Evolutionary conservation across 352 stramenopile species (phyloP).

Genomic region (Phytopythium kandeliae): DNA sequence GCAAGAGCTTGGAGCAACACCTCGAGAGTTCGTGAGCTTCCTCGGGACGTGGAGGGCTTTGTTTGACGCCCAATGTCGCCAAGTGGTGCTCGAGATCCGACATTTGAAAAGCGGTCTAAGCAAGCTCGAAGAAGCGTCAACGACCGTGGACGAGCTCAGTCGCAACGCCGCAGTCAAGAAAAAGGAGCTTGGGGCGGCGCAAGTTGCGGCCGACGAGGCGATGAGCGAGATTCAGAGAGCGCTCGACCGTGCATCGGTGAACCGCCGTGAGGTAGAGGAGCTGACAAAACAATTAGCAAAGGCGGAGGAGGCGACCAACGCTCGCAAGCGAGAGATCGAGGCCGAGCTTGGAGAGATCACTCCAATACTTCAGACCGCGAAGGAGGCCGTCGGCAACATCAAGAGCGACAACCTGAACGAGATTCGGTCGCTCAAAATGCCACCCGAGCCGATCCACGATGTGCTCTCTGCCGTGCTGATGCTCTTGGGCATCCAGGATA

Average conservation of each 20-base stretch:
- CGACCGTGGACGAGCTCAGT: conserved; percentile 90
- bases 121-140: conserved; percentile 89
- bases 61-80: conserved; percentile 74
- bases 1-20: conserved; percentile 65
- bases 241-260: conserved; percentile 82
- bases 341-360: conserved; percentile 89
- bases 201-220: conserved; percentile 87
- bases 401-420: conserved; percentile 96
- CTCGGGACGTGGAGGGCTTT: conserved; percentile 73
- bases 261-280: conserved; percentile 88
- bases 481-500: conserved; percentile 94
- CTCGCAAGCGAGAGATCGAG: conserved; percentile 91
- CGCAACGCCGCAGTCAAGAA: conserved; percentile 87
- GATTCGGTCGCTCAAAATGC: conserved; percentile 94
- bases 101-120: conserved; percentile 87
- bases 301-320: conserved; percentile 86
- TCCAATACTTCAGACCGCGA: conserved; percentile 89
- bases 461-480: conserved; percentile 94
- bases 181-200: conserved; percentile 81
- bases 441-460: conserved; percentile 92
- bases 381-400: conserved; percentile 91
- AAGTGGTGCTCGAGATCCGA: conserved; percentile 81
- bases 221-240: conserved; percentile 96
- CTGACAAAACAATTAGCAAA: conserved; percentile 89
- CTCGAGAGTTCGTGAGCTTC: conserved; percentile 84